phyloP scores from a whole-genome alignment of 1,284 basidiomycete genomes.

The Cryptococcus neoformans region DNA sequence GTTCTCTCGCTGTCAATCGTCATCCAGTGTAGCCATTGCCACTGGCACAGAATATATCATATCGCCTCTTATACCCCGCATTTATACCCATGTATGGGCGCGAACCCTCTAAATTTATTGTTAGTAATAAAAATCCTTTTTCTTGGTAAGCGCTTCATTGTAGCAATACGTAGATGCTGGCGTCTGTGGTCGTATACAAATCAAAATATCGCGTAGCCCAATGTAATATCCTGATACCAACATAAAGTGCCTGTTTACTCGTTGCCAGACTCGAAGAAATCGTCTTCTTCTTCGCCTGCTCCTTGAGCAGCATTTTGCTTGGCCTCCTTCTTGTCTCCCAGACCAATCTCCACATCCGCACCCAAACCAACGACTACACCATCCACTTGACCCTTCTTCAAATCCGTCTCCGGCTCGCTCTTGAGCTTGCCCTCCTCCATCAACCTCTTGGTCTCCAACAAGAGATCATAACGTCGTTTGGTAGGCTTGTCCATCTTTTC shows the following conservation, averaged over 20 bases:
- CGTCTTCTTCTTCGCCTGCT: slow-evolving; percentile 44
- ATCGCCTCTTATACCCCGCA: neutral
- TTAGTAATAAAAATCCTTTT: no score
- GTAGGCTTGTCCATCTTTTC: slow-evolving; percentile 47
- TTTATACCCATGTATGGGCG: neutral
- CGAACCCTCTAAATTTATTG: no score
- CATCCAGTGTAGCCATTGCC: no score
- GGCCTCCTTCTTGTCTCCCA: slow-evolving; percentile 24
- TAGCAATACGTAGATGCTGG: neutral
- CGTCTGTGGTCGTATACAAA: neutral
- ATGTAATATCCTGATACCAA: no score
- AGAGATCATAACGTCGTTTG: slow-evolving; percentile 60
- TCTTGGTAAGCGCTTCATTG: no score
- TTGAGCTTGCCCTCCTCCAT: slow-evolving; percentile 66
- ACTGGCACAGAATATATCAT: neutral
- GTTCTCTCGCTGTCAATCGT: no score
- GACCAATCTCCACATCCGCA: neutral
- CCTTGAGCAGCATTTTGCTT: neutral
- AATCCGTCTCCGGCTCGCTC: slow-evolving; percentile 58
- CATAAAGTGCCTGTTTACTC: neutral
- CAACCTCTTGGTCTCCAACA: slow-evolving; percentile 58
- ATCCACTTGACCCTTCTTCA: slow-evolving; percentile 2
- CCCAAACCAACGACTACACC: slow-evolving; percentile 1
- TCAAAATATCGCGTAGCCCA: no score
- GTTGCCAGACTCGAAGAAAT: slow-evolving; percentile 52